Percentiles rank a stretch among this genome's conserved stretches.
Conservation (phyloP, 345 rosid species). For the Passiflora organensis region DNA sequence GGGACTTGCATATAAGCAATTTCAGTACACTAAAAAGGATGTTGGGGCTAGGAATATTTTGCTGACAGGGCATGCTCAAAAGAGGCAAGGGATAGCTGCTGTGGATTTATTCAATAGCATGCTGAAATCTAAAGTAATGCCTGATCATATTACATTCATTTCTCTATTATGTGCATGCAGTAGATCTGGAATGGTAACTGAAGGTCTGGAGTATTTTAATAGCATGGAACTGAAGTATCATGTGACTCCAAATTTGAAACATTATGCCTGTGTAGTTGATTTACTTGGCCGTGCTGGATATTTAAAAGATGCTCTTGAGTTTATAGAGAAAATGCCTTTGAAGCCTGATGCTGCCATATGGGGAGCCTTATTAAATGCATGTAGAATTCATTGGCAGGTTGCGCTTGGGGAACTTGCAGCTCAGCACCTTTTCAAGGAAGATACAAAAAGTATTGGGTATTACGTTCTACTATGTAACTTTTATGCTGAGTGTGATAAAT, state of each 20-base stretch:
- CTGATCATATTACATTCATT: slow-evolving; percentile 22
- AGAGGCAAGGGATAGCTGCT: slow-evolving; percentile 15
- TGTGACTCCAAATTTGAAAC: slow-evolving; percentile 25
- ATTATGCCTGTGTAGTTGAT: slow-evolving; percentile 31
- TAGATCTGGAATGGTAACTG: slow-evolving; percentile 23
- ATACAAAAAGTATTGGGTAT: slow-evolving; percentile 21
- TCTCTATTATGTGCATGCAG: slow-evolving; percentile 25
- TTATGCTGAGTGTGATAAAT: slow-evolving; percentile 29
- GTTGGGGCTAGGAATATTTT: slow-evolving; percentile 31
- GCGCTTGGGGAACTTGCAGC: slow-evolving; percentile 32
- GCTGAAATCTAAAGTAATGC: slow-evolving; percentile 15
- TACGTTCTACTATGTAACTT: slow-evolving; percentile 25
- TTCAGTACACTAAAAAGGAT: slow-evolving; percentile 18
- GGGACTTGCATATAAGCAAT: slow-evolving; percentile 21
- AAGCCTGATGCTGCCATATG: slow-evolving; percentile 29
- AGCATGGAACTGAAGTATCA: slow-evolving; percentile 12
- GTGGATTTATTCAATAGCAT: slow-evolving; percentile 16
- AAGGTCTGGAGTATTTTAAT: slow-evolving; percentile 26
- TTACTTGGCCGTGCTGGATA: slow-evolving; percentile 25
- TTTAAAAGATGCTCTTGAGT: slow-evolving; percentile 20
- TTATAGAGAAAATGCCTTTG: slow-evolving; percentile 27
- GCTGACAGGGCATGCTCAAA: slow-evolving; percentile 25
- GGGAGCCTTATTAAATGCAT: slow-evolving; percentile 34
- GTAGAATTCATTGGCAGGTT: slow-evolving; percentile 25
- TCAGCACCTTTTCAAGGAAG: slow-evolving; percentile 20